These are phyloP conservation scores for Furcasterigmium furcatum DNA, from an alignment of 2,329 filamentous ascomycete genomes.

Conservation along the genomic window DNA sequence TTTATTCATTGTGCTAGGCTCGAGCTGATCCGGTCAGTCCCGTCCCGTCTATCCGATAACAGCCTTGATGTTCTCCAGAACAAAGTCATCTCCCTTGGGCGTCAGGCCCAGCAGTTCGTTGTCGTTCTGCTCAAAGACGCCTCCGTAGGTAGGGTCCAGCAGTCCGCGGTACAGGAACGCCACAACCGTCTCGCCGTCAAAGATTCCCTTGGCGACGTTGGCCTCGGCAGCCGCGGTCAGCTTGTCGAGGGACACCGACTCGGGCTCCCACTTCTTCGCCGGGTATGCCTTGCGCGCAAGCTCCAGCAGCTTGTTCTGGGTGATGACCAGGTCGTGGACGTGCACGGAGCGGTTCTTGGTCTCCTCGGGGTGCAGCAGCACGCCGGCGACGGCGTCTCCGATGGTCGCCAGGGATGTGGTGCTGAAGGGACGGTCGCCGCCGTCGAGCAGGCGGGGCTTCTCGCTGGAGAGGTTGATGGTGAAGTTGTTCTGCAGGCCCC, in stretches of 20 bases:
- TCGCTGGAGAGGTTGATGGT: constrained; percentile 5
- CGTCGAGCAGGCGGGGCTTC: constrained; percentile 42
- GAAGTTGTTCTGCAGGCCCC: constrained; percentile 9
- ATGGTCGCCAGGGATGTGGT: constrained; percentile 41
- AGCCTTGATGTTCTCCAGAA: background rate
- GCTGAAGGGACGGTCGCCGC: constrained; percentile 41
- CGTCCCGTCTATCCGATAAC: background rate
- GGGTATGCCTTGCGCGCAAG: constrained; percentile 22
- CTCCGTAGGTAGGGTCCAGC: constrained; percentile 25
- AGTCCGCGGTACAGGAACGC: constrained; percentile 27
- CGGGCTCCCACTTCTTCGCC: constrained; percentile 42
- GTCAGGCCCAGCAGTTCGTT: constrained; percentile 43
- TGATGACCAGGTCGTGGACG: constrained; percentile 44
- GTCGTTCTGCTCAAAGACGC: constrained; percentile 30
- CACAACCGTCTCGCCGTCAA: constrained; percentile 22
- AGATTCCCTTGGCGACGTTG: constrained; percentile 23
- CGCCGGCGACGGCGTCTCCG: constrained; percentile 41
- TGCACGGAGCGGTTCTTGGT: constrained; percentile 52
- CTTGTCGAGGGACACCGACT: constrained; percentile 24
- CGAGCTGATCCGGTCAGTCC: too few relatives aligned
- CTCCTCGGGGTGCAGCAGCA: constrained; percentile 39
- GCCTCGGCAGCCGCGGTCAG: constrained; percentile 20
- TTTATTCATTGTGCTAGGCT: too few relatives aligned
- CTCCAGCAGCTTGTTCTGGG: constrained; percentile 46
- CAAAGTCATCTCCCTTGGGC: constrained; percentile 2